A percentile compares a stretch with the other conserved stretches of the same genome.
Evolutionary conservation across 2,329 filamentous ascomycete genomes (phyloP).

Genomic region (Penicillium sp.): DNA sequence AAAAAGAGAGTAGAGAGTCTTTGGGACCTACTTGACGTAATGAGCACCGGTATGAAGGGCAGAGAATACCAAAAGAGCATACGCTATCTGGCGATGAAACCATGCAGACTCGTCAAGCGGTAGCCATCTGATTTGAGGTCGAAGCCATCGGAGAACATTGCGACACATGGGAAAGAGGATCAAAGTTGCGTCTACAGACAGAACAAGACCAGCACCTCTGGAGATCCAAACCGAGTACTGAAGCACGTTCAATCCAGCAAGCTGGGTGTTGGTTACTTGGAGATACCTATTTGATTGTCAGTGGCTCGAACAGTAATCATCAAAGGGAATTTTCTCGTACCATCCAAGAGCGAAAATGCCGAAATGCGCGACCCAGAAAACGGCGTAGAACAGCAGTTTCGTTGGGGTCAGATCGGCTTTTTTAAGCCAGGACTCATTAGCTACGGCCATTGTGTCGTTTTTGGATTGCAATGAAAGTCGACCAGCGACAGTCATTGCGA

Average conservation of each 20-base stretch:
- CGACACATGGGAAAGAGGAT: slow-evolving; percentile 95
- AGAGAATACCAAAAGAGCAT: slow-evolving; percentile 82
- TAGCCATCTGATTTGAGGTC: slow-evolving; percentile 84
- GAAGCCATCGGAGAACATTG: slow-evolving; percentile 79
- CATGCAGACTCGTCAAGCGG: slow-evolving; percentile 96
- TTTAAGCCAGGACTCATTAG: slow-evolving; percentile 22
- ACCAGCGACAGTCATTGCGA: slow-evolving; percentile 32
- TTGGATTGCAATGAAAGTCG: slow-evolving; percentile 24
- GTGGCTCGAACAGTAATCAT: background rate
- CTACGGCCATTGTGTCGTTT: slow-evolving; percentile 21
- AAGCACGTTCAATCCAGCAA: slow-evolving; percentile 79
- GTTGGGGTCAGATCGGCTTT: slow-evolving; percentile 65
- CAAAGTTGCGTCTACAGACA: slow-evolving; percentile 81
- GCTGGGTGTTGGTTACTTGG: slow-evolving; percentile 67
- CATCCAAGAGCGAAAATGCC: slow-evolving; percentile 83
- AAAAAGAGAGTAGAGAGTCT: background rate
- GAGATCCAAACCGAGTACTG: slow-evolving; percentile 94
- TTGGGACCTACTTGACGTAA: slow-evolving; percentile 82
- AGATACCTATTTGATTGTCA: slow-evolving; percentile 66
- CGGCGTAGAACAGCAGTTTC: slow-evolving; percentile 76
- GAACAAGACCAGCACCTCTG: slow-evolving; percentile 83
- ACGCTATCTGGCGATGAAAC: slow-evolving; percentile 95
- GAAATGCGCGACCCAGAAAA: slow-evolving; percentile 81
- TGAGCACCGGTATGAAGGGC: slow-evolving; percentile 76
- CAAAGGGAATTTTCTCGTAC: slow-evolving; percentile 56